A percentile compares a stretch with the other conserved stretches of the same genome.
Evolutionary conservation across 2,329 filamentous ascomycete species (phyloP).

Genomic region (Fusarium sp.): DNA sequence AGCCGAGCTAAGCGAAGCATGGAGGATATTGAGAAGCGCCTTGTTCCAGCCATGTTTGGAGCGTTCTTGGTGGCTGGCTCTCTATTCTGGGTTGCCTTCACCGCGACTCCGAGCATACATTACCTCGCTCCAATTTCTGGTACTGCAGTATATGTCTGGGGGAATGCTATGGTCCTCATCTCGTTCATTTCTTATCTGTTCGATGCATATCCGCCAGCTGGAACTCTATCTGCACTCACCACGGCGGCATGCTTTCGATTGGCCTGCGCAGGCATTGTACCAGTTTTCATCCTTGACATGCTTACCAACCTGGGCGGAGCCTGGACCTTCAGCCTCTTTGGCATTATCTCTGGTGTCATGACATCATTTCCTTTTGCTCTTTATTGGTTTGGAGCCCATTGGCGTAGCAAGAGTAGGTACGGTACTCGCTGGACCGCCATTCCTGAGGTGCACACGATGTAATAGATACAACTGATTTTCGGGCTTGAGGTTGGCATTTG

Average conservation of each 20-base stretch:
- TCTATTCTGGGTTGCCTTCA: not conserved
- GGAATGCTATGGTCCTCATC: constrained; percentile 1
- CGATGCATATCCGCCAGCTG: not conserved
- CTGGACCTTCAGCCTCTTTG: constrained; percentile 4
- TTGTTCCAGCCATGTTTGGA: not conserved
- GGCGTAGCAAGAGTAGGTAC: not conserved
- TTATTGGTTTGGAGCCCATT: not conserved
- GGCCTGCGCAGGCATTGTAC: not conserved
- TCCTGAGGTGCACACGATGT: not conserved
- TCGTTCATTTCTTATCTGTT: constrained; percentile 4
- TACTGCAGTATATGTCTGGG: not conserved
- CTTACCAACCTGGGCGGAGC: not conserved
- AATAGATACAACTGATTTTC: not conserved
- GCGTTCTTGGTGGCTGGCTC: not conserved
- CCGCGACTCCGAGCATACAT: not conserved
- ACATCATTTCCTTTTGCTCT: not conserved
- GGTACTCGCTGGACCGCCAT: not conserved
- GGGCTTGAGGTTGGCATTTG: too few species aligned
- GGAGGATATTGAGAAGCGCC: not conserved
- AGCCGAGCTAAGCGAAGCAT: not conserved
- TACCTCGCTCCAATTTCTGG: not conserved
- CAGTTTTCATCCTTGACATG: constrained; percentile 2
- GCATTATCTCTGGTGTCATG: not conserved
- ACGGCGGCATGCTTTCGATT: constrained; percentile 1
- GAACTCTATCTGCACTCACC: not conserved